phyloP scores from a whole-genome alignment of 768 basidiomycete species.

The Tubosaeta sp. region DNA sequence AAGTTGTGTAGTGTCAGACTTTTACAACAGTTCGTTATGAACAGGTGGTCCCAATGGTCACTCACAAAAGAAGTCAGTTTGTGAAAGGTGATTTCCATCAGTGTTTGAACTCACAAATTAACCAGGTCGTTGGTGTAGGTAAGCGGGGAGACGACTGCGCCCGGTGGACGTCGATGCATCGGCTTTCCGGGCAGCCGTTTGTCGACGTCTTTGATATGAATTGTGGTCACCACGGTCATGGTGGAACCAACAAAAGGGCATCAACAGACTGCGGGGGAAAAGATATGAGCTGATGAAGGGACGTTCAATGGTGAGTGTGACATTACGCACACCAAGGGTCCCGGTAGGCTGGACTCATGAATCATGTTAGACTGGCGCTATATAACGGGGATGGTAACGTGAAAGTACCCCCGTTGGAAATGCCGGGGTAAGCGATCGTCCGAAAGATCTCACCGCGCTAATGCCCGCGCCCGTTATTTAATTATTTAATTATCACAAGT shows the following conservation, averaged over 20 bases:
- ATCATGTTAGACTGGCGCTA: slow-evolving; percentile 9
- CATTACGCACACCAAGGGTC: slow-evolving; percentile 20
- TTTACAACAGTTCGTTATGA: slow-evolving; percentile 45
- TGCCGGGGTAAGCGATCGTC: neutral
- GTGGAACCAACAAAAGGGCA: slow-evolving; percentile 19
- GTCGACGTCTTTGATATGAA: slow-evolving; percentile 42
- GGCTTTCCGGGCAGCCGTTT: slow-evolving; percentile 39
- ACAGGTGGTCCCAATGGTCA: slow-evolving; percentile 71
- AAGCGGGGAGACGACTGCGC: slow-evolving; percentile 55
- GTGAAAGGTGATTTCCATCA: neutral
- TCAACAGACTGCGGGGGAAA: slow-evolving; percentile 15
- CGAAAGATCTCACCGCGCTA: slow-evolving; percentile 7
- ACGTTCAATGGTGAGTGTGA: slow-evolving; percentile 13
- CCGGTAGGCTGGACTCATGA: slow-evolving; percentile 8
- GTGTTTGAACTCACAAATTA: slow-evolving; percentile 44
- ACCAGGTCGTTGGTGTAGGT: slow-evolving; percentile 44
- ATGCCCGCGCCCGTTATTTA: neutral
- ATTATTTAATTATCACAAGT: slow-evolving; percentile 8
- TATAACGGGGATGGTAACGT: slow-evolving; percentile 14
- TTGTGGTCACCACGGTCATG: slow-evolving; percentile 21
- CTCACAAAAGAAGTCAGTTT: slow-evolving; percentile 32
- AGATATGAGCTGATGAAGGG: slow-evolving; percentile 11
- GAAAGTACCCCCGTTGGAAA: neutral
- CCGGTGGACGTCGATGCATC: slow-evolving; percentile 40
- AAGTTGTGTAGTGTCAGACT: slow-evolving; percentile 55